Evolutionary conservation across 805 yeast genomes (phyloP).

Genomic region (Yarrowia alimentaria): DNA sequence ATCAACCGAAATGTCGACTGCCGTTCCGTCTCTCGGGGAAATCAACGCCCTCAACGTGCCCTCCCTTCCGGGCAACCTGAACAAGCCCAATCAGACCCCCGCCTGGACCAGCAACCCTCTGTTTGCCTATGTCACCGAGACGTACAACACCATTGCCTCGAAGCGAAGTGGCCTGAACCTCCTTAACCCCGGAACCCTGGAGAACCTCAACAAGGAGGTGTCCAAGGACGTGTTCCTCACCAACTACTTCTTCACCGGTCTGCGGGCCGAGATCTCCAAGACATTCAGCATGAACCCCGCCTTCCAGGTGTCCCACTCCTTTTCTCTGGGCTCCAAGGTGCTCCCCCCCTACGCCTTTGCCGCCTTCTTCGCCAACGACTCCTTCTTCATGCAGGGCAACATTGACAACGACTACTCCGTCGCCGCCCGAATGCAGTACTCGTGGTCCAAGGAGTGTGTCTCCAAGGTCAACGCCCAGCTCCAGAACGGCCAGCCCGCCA

Average conservation of each 20-base stretch:
- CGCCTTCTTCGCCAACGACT: conserved; percentile 84
- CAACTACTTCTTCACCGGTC: conserved; percentile 89
- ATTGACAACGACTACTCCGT: conserved; percentile 82
- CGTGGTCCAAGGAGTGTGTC: conserved; percentile 76
- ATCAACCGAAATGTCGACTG: conserved; percentile 27
- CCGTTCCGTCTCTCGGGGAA: conserved; percentile 36
- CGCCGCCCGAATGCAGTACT: conserved; percentile 86
- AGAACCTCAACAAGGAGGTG: conserved; percentile 90
- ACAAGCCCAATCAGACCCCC: conserved; percentile 29
- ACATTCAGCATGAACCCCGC: conserved; percentile 88
- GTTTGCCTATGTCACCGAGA: conserved; percentile 73
- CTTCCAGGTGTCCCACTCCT: conserved; percentile 94
- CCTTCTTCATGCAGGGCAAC: conserved; percentile 84
- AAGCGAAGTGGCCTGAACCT: conserved; percentile 82
- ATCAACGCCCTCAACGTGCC: conserved; percentile 32
- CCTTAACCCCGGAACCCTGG: conserved; percentile 91
- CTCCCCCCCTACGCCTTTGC: conserved; percentile 90
- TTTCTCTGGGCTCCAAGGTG: conserved; percentile 79
- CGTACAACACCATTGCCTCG: conserved; percentile 64
- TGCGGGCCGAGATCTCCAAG: conserved; percentile 94
- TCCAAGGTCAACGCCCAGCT: conserved; percentile 86
- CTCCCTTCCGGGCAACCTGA: conserved; percentile 28
- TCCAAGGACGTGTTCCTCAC: conserved; percentile 86
- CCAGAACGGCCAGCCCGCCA: conserved; percentile 83
- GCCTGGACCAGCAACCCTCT: conserved; percentile 81